Evolutionary conservation across 139 green algal species (phyloP), one percentile per base, ranked within the genome.

Genomic region (Chlorella sp.): DNA sequence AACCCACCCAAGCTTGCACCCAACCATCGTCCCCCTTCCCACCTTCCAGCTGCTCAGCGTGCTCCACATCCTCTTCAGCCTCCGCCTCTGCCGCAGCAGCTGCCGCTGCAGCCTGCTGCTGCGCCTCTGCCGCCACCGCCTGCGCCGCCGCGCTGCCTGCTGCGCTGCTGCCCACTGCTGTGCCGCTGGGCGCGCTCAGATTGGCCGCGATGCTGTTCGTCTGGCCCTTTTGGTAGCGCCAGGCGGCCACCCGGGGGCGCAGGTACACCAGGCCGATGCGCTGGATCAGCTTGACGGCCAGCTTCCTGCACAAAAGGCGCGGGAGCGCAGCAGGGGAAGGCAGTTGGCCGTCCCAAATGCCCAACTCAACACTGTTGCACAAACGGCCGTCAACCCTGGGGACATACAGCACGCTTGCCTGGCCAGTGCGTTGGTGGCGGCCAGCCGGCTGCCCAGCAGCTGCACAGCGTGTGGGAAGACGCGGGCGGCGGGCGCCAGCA

Each of bases 241-340:
- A 98, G 17, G 89, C 81, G 0, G 93, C 92, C 9, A 94, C 81
- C 24, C 91, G 84, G 14, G 95, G 95, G 36, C 88, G 86, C 82
- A 99, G 90, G 79, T 96, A 90, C 0, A 90, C 89, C 8, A 99
- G 88, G 0, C 84, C 96, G 14, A 98, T 82, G 8, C 97, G 88
- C 75, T 95, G 90, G 5, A 88, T 76, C 54, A 99, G 90, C 91
- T 99, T 99, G 24, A 93, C 86, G 2, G 83, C 89, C 44, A 99
- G 93, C 91, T 97, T 96, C 43, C 94, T 89, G 87, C 73, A 87
- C 36, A 32, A 24, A 11, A 34, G 28, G 8, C 11, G 70, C 73
- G 60, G 34, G 6, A 34, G 22, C 24, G 5, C 41, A 77, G 64
- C 34, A 40, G 48, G 26, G 36, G 51, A 67, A 43, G 19, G 17